Base-by-base conservation (phyloP, 2,329 filamentous ascomycete species). In the Lasiodiplodia theobromae region DNA sequence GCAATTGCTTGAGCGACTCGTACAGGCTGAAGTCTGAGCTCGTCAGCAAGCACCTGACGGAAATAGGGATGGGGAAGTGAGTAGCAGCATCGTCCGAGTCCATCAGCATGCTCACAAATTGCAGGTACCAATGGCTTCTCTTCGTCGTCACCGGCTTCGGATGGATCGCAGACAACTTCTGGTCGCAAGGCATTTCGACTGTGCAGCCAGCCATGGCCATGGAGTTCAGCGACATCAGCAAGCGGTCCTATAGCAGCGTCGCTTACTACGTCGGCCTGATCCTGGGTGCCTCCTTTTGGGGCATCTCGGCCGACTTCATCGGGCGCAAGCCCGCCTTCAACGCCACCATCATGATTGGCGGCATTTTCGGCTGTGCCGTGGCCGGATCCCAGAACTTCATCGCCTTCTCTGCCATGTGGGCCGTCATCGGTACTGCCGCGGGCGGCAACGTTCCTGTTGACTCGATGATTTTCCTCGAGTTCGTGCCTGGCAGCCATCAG, bases 71-170 rank as follows among this genome's bases (percentile, higher is more conserved):
- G 69, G 69, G 69, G 1, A 70, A 68, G 69, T 70, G 49, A 58
- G 69, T 53, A 51, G 8, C 11, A 44, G 18, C 25, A 31, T 31
- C n/a, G 4, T 28, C 56, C 40, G 3, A 11, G 40, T 34, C 28
- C 28, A 34, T 14, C 10, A 18, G 7, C 52, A 12, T 11, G 11
- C 52, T 21, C 38, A 28, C 21, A 14, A 34, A 8, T 18, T 37
- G 28, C 57, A 70, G 69, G 31, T 70, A 68, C 51, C 82, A 83
- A 74, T 91, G 88, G 87, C 86, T 89, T 72, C 83, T 91, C 1
- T 91, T 91, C 73, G 74, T 86, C 31, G 87, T 91, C 16, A 87
- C 89, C 38, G 89, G 89, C 1, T 92, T 91, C 71, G 89, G 89
- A 28, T 92, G 89, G 89, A 88, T 89, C 5, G 86, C 86, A 58